phyloP scores from a whole-genome alignment of 2,329 filamentous ascomycete genomes.

The Colletotrichum sp. region DNA sequence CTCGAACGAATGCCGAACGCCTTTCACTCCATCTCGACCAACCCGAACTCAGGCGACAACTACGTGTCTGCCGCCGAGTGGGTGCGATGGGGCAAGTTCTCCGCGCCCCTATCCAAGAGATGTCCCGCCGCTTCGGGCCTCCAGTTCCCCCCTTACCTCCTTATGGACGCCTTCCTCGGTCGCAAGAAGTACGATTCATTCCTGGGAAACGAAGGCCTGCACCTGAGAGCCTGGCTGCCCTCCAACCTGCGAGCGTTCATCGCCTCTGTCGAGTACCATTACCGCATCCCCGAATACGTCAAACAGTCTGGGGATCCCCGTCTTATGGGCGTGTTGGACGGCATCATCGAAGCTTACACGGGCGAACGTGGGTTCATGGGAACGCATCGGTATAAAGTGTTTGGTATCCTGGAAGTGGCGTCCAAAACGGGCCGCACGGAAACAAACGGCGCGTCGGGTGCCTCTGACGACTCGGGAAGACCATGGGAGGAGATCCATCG shows the following conservation, averaged over 20 bases:
- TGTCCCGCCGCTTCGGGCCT: conserved; percentile 56
- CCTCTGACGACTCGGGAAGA: conserved; percentile 41
- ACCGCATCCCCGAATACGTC: conserved; percentile 58
- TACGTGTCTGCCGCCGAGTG: conserved; percentile 53
- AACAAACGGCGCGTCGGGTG: conserved; percentile 56
- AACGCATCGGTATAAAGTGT: conserved; percentile 61
- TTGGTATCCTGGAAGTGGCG: conserved; percentile 59
- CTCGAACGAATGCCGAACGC: conserved; percentile 58
- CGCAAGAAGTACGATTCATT: conserved; percentile 57
- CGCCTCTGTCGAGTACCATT: conserved; percentile 59
- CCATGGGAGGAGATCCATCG: conserved; percentile 57
- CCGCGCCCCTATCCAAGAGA: conserved; percentile 52
- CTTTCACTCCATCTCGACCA: conserved; percentile 59
- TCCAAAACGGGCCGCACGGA: conserved; percentile 58
- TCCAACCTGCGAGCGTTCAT: conserved; percentile 61
- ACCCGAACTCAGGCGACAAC: conserved; percentile 56
- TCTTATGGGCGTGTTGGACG: conserved; percentile 58
- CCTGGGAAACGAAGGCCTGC: conserved; percentile 55
- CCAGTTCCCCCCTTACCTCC: conserved; percentile 56
- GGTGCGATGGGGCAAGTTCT: conserved; percentile 58
- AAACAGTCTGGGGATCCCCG: conserved; percentile 52
- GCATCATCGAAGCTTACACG: conserved; percentile 60
- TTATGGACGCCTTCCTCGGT: conserved; percentile 61
- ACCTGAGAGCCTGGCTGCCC: conserved; percentile 58
- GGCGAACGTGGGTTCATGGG: conserved; percentile 63